phyloP scores from a whole-genome alignment of 208 protist species.

The Leishmania major region DNA sequence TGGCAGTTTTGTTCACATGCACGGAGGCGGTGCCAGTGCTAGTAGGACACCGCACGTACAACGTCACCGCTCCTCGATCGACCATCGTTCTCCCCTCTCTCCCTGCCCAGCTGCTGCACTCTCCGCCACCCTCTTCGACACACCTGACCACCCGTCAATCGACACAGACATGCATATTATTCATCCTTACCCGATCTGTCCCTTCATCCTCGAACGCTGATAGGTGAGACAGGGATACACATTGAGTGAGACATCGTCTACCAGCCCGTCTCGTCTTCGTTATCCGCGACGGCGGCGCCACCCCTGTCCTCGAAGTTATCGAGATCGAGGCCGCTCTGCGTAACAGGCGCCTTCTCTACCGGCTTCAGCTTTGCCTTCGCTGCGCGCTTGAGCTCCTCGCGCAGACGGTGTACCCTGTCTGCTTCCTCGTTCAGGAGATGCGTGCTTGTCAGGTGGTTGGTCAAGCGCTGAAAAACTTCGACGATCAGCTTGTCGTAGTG shows the following conservation, averaged over 20 bases:
- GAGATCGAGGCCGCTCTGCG: conserved; percentile 40
- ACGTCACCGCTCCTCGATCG: background rate
- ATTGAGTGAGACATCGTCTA: conserved; percentile 7
- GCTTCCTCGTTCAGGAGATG: conserved; percentile 44
- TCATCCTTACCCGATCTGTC: background rate
- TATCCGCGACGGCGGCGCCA: conserved; percentile 35
- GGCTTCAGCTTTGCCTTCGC: conserved; percentile 44
- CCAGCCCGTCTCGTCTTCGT: conserved; percentile 39
- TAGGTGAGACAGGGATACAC: background rate
- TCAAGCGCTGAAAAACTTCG: conserved; percentile 56
- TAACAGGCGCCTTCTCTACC: conserved; percentile 22
- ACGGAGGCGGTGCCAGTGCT: background rate
- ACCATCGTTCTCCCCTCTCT: background rate
- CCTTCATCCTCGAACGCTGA: background rate
- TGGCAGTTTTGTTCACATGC: background rate
- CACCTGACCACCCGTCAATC: background rate
- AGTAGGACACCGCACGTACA: background rate
- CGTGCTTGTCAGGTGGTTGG: conserved; percentile 45
- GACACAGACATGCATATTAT: background rate
- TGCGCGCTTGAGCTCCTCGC: conserved; percentile 49
- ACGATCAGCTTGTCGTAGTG: conserved; percentile 58
- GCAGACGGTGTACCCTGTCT: conserved; percentile 47
- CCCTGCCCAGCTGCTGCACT: background rate
- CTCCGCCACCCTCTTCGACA: background rate
- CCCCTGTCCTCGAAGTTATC: conserved; percentile 50